phyloP scores from a whole-genome alignment of 495 filamentous ascomycete genomes.

The Copromyces sp. region DNA sequence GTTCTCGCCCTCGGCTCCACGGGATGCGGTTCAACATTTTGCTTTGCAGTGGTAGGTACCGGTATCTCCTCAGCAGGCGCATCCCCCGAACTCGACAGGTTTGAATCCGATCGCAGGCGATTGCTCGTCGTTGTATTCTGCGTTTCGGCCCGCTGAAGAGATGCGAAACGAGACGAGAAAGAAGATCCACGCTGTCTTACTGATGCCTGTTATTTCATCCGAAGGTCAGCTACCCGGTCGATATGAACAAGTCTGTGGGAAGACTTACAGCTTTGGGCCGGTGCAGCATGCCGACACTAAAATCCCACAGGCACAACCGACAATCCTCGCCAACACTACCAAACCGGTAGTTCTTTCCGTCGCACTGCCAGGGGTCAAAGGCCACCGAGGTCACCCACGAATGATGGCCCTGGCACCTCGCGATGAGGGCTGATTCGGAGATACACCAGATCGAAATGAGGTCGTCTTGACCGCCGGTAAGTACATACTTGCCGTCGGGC shows the following conservation, averaged over 20 bases:
- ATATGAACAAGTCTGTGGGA: too few species aligned
- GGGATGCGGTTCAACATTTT: slow-evolving; percentile 53
- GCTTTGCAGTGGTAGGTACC: background rate
- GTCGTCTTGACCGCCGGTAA: slow-evolving; percentile 94
- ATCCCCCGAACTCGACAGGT: slow-evolving; percentile 33
- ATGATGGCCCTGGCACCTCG: slow-evolving; percentile 83
- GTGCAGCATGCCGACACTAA: slow-evolving; percentile 90
- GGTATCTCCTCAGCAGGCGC: slow-evolving; percentile 31
- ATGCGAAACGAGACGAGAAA: slow-evolving; percentile 43
- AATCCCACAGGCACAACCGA: slow-evolving; percentile 87
- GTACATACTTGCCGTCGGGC: slow-evolving; percentile 89
- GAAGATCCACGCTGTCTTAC: slow-evolving; percentile 52
- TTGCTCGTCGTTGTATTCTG: slow-evolving; percentile 41
- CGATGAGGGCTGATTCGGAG: slow-evolving; percentile 72
- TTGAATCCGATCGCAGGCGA: slow-evolving; percentile 56
- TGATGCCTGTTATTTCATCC: slow-evolving; percentile 23
- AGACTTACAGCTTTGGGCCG: slow-evolving; percentile 60
- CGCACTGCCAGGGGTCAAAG: slow-evolving; percentile 94
- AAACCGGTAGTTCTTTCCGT: slow-evolving; percentile 87
- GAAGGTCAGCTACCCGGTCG: slow-evolving; percentile 4
- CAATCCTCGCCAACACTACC: slow-evolving; percentile 95
- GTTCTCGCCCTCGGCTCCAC: slow-evolving; percentile 72
- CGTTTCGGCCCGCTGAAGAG: slow-evolving; percentile 37
- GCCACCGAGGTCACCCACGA: slow-evolving; percentile 90
- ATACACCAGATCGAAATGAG: slow-evolving; percentile 90